Evolutionary conservation across 2,329 filamentous ascomycete genomes (phyloP).

Genomic region (Aureobasidium subglaciale): DNA sequence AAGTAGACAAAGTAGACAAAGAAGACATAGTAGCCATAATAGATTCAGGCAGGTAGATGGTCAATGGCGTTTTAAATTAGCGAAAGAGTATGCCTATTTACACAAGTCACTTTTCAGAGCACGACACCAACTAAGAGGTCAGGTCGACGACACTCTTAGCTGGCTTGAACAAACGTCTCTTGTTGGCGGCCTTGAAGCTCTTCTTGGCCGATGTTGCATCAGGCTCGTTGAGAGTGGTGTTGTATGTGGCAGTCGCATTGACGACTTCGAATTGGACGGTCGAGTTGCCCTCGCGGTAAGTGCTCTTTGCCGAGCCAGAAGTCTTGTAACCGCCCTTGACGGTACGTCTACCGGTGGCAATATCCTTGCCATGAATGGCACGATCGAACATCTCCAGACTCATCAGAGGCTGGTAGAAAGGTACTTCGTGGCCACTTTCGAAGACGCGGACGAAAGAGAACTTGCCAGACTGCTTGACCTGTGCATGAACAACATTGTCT

Average conservation of each 20-base stretch:
- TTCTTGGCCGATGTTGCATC: not conserved
- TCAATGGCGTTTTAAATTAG: too few relatives aligned
- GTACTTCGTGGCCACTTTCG: constrained; percentile 44
- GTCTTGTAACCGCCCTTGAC: constrained; percentile 28
- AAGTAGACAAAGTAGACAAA: too few relatives aligned
- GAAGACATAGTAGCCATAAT: too few relatives aligned
- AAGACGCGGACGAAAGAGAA: constrained; percentile 47
- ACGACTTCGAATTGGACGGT: constrained; percentile 16
- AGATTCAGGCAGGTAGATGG: too few relatives aligned
- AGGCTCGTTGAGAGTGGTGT: constrained; percentile 14
- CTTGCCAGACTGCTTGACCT: constrained; percentile 45
- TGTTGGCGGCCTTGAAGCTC: constrained; percentile 8
- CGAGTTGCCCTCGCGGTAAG: constrained; percentile 33
- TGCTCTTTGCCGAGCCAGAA: constrained; percentile 30
- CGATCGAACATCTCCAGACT: constrained; percentile 45
- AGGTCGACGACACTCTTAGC: constrained; percentile 3
- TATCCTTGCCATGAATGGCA: constrained; percentile 40
- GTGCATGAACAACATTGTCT: constrained; percentile 44
- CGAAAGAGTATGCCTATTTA: too few relatives aligned
- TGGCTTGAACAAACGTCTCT: constrained; percentile 10
- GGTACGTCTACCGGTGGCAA: constrained; percentile 46
- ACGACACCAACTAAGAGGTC: too few relatives aligned
- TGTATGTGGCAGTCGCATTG: constrained; percentile 4
- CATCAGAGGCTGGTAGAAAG: constrained; percentile 49
- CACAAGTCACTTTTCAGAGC: too few relatives aligned